Percentiles rank a stretch among this genome's conserved stretches.
Evolutionary conservation across 179 eudicot genomes (phyloP).

Genomic region (Sideroxylon spinosum): DNA sequence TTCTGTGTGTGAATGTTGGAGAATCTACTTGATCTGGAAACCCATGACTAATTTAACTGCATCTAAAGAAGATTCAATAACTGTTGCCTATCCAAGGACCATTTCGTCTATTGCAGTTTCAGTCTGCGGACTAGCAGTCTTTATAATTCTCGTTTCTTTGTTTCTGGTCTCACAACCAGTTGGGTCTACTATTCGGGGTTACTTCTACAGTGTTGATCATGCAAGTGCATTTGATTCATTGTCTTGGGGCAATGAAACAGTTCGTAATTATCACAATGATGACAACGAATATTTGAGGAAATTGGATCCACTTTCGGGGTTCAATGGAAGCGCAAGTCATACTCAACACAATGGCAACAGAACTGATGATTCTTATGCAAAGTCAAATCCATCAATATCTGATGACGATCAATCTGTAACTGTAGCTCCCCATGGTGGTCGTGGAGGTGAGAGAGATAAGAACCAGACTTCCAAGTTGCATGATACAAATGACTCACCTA

Average conservation of each 20-base stretch:
- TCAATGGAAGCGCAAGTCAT: background rate
- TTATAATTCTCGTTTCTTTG: conserved; percentile 58
- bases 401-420: conserved; percentile 3
- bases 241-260: conserved; percentile 16
- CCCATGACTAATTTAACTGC: conserved; percentile 30
- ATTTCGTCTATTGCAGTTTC: conserved; percentile 47
- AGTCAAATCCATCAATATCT: background rate
- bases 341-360: background rate
- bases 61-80: conserved; percentile 31
- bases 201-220: conserved; percentile 50
- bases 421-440: background rate
- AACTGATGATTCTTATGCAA: background rate
- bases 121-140: conserved; percentile 62
- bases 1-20: background rate
- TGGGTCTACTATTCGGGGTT: conserved; percentile 51
- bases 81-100: conserved; percentile 56
- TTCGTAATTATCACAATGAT: background rate
- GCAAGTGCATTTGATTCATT: conserved; percentile 8
- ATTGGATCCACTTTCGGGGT: background rate
- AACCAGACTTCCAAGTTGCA: background rate
- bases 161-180: conserved; percentile 61
- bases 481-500: background rate
- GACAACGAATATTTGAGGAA: background rate
- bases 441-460: background rate
- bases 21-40: background rate